phyloP scores from a whole-genome alignment of 2,329 filamentous ascomycete species.

The Dendrostoma leiphaemia region DNA sequence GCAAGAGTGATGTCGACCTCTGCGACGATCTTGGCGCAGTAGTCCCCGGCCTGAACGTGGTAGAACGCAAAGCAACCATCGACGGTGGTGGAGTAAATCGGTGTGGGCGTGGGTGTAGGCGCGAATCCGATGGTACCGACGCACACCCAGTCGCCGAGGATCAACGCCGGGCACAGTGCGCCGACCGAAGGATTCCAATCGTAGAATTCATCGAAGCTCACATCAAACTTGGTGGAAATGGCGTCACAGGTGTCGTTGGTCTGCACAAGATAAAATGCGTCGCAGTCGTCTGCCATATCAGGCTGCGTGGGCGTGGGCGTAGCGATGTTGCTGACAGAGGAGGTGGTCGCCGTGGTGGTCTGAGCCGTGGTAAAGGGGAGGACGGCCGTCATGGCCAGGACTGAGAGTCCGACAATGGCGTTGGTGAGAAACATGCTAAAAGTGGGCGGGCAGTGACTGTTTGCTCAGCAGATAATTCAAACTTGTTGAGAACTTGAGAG shows the following conservation, averaged over 20 bases:
- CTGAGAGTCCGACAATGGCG: not conserved
- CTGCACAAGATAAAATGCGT: not conserved
- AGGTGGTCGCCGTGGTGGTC: not conserved
- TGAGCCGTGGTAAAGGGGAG: not conserved
- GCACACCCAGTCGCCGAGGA: not conserved
- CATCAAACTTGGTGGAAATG: not conserved
- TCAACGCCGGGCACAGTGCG: not conserved
- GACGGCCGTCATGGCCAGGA: not conserved
- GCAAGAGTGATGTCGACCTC: not conserved
- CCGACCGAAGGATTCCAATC: not conserved
- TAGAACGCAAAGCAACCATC: not conserved
- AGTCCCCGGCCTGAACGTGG: not conserved
- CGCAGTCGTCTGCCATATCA: conserved; percentile 2
- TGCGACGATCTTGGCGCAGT: not conserved
- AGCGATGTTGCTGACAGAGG: not conserved
- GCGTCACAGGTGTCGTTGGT: not conserved
- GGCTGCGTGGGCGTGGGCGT: conserved; percentile 5
- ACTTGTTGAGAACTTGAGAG: not conserved
- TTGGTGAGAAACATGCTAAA: not conserved
- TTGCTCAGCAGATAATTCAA: no score
- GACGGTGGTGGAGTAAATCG: not conserved
- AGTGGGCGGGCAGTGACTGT: no score
- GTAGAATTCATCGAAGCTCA: not conserved
- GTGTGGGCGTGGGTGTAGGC: not conserved
- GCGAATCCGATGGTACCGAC: not conserved